phyloP scores from a whole-genome alignment of 179 eudicot genomes.

The Spergularia azorica region DNA sequence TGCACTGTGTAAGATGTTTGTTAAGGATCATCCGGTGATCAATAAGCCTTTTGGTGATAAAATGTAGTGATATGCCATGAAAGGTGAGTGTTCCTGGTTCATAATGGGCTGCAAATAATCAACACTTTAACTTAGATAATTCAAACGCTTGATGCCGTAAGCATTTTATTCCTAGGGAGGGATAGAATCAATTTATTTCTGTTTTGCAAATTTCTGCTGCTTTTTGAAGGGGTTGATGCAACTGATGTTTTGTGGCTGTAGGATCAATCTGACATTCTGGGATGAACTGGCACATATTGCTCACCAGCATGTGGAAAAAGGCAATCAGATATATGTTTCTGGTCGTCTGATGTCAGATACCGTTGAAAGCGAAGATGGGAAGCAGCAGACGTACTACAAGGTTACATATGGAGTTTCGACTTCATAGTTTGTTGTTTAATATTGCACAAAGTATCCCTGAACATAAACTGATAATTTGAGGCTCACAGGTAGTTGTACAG shows the following conservation, averaged over 20 bases:
- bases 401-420: slow-evolving; percentile 33
- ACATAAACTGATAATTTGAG: slow-evolving; percentile 9
- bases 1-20: neutral
- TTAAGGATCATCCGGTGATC: neutral
- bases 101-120: neutral
- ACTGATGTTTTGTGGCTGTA: slow-evolving; percentile 32
- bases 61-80: neutral
- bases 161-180: neutral
- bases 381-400: slow-evolving; percentile 72
- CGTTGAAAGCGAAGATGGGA: slow-evolving; percentile 77
- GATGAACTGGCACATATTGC: slow-evolving; percentile 85
- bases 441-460: neutral
- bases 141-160: neutral
- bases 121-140: neutral
- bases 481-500: slow-evolving; percentile 71
- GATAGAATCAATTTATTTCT: neutral
- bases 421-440: neutral
- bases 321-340: slow-evolving; percentile 73
- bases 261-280: slow-evolving; percentile 92
- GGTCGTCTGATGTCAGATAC: slow-evolving; percentile 79
- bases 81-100: neutral
- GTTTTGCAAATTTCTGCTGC: neutral
- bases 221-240: neutral
- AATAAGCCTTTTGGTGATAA: neutral
- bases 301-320: slow-evolving; percentile 83